Evolutionary conservation across 805 yeast genomes (phyloP).

Genomic region (Saccharomyces kudriavzevii): DNA sequence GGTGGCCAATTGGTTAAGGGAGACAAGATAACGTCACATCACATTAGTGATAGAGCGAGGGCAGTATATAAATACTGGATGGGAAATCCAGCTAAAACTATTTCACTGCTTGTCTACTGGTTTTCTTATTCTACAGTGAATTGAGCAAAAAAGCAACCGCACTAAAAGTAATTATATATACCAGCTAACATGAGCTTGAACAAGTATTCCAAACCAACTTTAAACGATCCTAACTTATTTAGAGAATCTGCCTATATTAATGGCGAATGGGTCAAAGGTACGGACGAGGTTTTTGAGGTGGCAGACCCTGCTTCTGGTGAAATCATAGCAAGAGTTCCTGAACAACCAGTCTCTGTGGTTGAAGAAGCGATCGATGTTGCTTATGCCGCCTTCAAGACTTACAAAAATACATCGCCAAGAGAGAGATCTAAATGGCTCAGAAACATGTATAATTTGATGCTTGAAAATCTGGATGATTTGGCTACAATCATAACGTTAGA

Average conservation of each 20-base stretch:
- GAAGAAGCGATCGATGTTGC: constrained; percentile 49
- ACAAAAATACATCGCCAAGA: constrained; percentile 40
- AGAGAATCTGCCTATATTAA: constrained; percentile 57
- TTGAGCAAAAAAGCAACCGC: neutral
- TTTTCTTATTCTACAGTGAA: neutral
- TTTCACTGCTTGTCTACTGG: neutral
- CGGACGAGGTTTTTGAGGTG: constrained; percentile 48
- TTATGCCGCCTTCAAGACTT: constrained; percentile 37
- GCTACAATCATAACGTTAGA: constrained; percentile 52
- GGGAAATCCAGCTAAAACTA: neutral
- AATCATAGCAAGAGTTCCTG: constrained; percentile 51
- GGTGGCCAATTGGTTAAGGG: neutral
- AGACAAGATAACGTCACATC: neutral
- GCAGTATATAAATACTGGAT: neutral
- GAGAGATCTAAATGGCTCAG: constrained; percentile 45
- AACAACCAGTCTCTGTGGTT: constrained; percentile 51
- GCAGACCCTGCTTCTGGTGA: constrained; percentile 68
- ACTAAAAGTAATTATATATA: neutral
- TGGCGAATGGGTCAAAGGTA: constrained; percentile 57
- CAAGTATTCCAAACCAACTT: constrained; percentile 15
- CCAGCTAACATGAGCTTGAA: neutral
- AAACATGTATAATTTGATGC: constrained; percentile 42
- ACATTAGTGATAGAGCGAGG: neutral
- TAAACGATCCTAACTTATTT: constrained; percentile 44
- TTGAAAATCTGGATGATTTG: constrained; percentile 48